These are phyloP conservation scores for Eudorina sp. DNA, from an alignment of 139 green algal species.

Conservation along the genomic window DNA sequence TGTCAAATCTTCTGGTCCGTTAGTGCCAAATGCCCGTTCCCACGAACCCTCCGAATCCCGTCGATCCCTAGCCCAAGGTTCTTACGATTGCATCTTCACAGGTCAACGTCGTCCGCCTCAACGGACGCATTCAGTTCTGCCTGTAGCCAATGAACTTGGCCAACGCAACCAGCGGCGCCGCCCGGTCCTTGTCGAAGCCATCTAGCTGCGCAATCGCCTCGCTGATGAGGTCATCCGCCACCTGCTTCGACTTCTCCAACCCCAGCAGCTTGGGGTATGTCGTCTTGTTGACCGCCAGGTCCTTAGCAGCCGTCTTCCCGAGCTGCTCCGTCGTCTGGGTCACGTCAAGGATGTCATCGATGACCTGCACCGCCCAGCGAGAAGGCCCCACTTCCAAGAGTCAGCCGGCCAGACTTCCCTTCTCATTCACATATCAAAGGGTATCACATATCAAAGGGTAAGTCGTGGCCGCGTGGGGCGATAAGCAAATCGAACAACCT, in stretches of 20 bases:
- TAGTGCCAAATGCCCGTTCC: too few species aligned
- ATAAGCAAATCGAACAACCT: too few species aligned
- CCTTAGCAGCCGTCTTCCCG: constrained; percentile 99
- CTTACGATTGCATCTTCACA: too few species aligned
- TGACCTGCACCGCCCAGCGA: constrained; percentile 76
- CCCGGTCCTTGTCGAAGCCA: constrained; percentile 81
- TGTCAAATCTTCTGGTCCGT: too few species aligned
- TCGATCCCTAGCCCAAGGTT: too few species aligned
- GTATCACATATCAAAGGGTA: too few species aligned
- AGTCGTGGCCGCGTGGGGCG: too few species aligned
- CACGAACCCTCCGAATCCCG: too few species aligned
- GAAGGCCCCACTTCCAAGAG: too few species aligned
- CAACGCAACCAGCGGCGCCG: constrained; percentile 90
- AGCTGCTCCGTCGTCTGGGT: constrained; percentile 93
- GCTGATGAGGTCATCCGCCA: constrained; percentile 92
- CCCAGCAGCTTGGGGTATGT: constrained; percentile 97
- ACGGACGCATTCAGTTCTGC: constrained; percentile 87
- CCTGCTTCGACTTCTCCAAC: constrained; percentile 81
- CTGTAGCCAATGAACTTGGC: constrained; percentile 97
- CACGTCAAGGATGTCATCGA: constrained; percentile 99
- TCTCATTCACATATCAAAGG: too few species aligned
- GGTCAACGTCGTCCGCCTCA: too few species aligned
- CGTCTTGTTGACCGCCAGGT: constrained; percentile 94
- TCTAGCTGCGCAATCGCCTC: constrained; percentile 93
- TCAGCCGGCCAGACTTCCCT: too few species aligned